Base-by-base conservation (phyloP, 2,329 filamentous ascomycete genomes). In the Mycosphaerella arachidis region DNA sequence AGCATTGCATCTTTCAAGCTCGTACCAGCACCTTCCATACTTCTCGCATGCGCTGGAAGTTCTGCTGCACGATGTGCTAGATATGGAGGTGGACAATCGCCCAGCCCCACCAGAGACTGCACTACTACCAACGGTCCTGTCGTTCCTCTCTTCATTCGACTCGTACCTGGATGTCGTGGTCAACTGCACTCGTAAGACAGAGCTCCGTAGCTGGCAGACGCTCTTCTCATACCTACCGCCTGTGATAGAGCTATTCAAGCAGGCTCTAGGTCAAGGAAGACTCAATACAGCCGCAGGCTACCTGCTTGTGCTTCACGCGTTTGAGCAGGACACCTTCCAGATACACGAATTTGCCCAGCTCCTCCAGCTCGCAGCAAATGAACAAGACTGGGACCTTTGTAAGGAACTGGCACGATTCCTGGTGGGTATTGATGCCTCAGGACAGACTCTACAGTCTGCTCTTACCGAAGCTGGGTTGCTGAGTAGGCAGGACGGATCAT, bases 231-330 rank as follows among this genome's bases (percentile, higher is more conserved):
- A 97, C 69, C 81, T 99, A 0, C 94, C 94, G 0, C 91, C 93
- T 0, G 91, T 93, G 4, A 88, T 92, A 69, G 90, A 94, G 67
- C 82, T 99, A 0, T 99, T 99, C 68, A 93, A 99, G 73, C 91
- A 96, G 73, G 93, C 92, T 4, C 78, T 99, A 9, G 86, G 89
- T 65, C 85, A 90, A 58, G 92, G 91, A 3, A 90, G 88, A 4
- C 79, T 99, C 53, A 97, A 97, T 76, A 99, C 94, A 6, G 95
- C 94, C 1, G 93, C 92, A 9, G 94, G 95, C 0, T 99, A 97
- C 74, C 82, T 99, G n/a, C 85, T 99, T 18, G 90, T 99, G 37
- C 80, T 99, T 37, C 93, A 99, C 72, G 95, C 92, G 0, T 82
- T 88, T 62, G 83, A 86, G 60, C 59, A 68, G n/a, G 63, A 66